phyloP scores from a whole-genome alignment of 192 early-diverging fungal species.

The Mortierella claussenii region DNA sequence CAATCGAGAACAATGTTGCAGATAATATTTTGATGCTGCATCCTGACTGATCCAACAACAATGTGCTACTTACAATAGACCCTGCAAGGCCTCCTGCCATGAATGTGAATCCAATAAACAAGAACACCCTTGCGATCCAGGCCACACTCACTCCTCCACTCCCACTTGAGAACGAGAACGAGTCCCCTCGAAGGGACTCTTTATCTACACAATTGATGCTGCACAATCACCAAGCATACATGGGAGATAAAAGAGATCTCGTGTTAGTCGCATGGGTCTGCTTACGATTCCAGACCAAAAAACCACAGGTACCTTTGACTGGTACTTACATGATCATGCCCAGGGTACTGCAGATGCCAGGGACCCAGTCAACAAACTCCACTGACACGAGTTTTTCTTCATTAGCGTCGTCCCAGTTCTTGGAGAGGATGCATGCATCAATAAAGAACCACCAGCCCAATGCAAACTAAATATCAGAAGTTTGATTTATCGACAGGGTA shows the following conservation, averaged over 20 bases:
- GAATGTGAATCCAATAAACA: slow-evolving; percentile 70
- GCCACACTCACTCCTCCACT: slow-evolving; percentile 34
- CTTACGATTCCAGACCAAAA: too few relatives aligned
- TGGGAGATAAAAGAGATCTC: not conserved
- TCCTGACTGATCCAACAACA: too few relatives aligned
- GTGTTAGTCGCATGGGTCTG: not conserved
- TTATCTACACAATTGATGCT: slow-evolving; percentile 68
- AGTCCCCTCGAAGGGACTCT: slow-evolving; percentile 56
- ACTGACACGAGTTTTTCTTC: slow-evolving; percentile 32
- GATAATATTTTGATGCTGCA: too few relatives aligned
- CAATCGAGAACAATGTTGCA: too few relatives aligned
- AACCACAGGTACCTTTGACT: too few relatives aligned
- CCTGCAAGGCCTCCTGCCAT: slow-evolving; percentile 71
- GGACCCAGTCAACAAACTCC: slow-evolving; percentile 70
- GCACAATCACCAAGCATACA: not conserved
- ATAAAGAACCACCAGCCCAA: slow-evolving; percentile 73
- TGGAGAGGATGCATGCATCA: slow-evolving; percentile 62
- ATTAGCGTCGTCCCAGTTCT: slow-evolving; percentile 18
- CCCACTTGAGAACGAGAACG: slow-evolving; percentile 54
- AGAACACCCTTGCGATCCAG: slow-evolving; percentile 61
- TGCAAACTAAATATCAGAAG: too few relatives aligned
- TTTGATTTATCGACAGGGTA: too few relatives aligned
- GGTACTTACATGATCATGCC: slow-evolving; percentile 66
- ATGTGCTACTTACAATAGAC: slow-evolving; percentile 55
- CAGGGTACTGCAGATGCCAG: slow-evolving; percentile 64